Conservation (phyloP, 225 moss, liverwort and hornwort genomes). For the Neckera pumila region DNA sequence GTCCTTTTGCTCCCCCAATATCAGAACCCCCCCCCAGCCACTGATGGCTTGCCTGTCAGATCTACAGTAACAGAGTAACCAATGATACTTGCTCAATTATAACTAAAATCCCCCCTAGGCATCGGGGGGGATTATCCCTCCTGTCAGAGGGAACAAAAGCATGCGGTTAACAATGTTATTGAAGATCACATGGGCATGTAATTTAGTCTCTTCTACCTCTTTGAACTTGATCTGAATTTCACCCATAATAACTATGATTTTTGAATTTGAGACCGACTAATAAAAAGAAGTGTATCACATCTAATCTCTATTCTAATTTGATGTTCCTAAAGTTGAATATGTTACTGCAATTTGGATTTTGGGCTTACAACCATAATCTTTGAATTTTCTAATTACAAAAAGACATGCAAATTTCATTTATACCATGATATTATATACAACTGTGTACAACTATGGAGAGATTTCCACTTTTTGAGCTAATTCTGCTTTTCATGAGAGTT, state of each 20-base stretch:
- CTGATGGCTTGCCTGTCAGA: too few relatives aligned
- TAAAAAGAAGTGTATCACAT: neutral
- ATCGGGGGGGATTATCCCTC: too few relatives aligned
- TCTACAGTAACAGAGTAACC: too few relatives aligned
- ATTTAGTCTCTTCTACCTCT: neutral
- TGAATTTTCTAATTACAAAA: neutral
- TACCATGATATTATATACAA: fast-evolving
- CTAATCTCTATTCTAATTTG: neutral
- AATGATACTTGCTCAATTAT: too few relatives aligned
- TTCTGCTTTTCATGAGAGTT: neutral
- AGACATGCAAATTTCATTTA: neutral
- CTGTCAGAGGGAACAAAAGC: too few relatives aligned
- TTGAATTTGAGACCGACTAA: neutral
- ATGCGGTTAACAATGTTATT: too few relatives aligned
- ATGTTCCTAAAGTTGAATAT: neutral
- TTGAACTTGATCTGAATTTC: neutral
- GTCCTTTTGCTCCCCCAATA: too few relatives aligned
- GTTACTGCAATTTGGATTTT: neutral
- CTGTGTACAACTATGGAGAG: neutral
- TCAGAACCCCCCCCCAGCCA: too few relatives aligned
- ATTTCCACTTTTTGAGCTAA: neutral
- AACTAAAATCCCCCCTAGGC: too few relatives aligned
- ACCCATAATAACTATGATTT: neutral
- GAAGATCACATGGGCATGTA: neutral
- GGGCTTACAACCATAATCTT: too few relatives aligned